phyloP scores from a whole-genome alignment of 2,329 filamentous ascomycete genomes.

The Phaeoacremonium minimum region DNA sequence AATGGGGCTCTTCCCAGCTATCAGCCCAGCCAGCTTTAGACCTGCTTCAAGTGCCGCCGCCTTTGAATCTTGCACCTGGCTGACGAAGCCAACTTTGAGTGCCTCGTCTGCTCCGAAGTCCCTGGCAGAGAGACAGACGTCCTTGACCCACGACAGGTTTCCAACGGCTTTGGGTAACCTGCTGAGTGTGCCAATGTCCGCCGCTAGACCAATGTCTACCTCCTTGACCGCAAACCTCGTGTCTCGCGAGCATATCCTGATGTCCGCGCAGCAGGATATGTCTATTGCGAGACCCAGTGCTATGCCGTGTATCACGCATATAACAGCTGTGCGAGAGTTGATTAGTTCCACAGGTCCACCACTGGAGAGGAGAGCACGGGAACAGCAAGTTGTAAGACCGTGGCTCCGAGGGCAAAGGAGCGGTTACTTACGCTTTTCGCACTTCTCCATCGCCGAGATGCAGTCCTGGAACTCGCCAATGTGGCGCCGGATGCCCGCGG shows the following conservation, averaged over 20 bases:
- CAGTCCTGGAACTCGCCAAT: slow-evolving; percentile 78
- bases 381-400: neutral
- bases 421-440: slow-evolving; percentile 72
- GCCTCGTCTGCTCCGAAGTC: slow-evolving; percentile 68
- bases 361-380: neutral
- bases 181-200: slow-evolving; percentile 72
- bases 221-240: slow-evolving; percentile 71
- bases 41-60: slow-evolving; percentile 57
- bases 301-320: slow-evolving; percentile 76
- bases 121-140: slow-evolving; percentile 68
- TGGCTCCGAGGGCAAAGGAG: neutral
- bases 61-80: slow-evolving; percentile 60
- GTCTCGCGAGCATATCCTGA: slow-evolving; percentile 59
- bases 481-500: slow-evolving; percentile 58
- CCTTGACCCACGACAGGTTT: slow-evolving; percentile 72
- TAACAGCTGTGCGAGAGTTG: slow-evolving; percentile 62
- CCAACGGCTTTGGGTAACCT: slow-evolving; percentile 71
- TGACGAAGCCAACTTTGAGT: slow-evolving; percentile 65
- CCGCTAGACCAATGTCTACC: slow-evolving; percentile 76
- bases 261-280: slow-evolving; percentile 64
- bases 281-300: slow-evolving; percentile 77
- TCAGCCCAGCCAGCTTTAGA: slow-evolving; percentile 56
- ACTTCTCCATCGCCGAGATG: slow-evolving; percentile 73
- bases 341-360: too few species aligned
- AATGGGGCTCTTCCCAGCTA: slow-evolving; percentile 81